Percentiles rank a stretch among this genome's conserved stretches.
phyloP scores from a whole-genome alignment of 306 rosid genomes.

The Rosa chinensis region DNA sequence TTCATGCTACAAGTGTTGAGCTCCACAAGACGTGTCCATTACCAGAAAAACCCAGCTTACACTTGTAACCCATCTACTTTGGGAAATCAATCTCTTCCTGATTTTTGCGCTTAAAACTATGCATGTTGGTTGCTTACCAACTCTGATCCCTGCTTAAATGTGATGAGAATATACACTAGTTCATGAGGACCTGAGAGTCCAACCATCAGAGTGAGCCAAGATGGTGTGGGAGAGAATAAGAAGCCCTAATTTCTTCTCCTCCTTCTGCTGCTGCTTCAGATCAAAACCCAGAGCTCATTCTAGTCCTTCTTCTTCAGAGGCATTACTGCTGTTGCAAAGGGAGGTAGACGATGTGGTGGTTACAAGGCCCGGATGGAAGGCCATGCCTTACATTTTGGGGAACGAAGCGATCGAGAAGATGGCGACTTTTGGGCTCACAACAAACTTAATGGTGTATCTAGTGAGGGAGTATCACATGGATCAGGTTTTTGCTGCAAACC shows the following conservation, averaged over 20 bases:
- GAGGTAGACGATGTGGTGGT: background rate
- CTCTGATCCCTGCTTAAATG: background rate
- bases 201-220: background rate
- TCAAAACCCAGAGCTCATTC: background rate
- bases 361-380: conserved; percentile 11
- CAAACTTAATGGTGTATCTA: conserved; percentile 49
- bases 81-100: background rate
- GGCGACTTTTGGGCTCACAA: conserved; percentile 44
- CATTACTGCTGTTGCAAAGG: background rate
- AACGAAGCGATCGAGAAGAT: conserved; percentile 50
- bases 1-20: conserved; percentile 6
- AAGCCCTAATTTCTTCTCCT: background rate
- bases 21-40: conserved; percentile 1
- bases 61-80: background rate
- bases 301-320: background rate
- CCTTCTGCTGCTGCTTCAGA: conserved; percentile 11
- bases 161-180: background rate
- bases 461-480: conserved; percentile 49
- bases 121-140: background rate
- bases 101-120: background rate
- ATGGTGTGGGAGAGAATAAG: background rate
- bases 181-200: background rate
- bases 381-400: conserved; percentile 19
- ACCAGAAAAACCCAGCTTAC: background rate
- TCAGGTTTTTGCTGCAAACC: conserved; percentile 47